A percentile compares a stretch with the other conserved stretches of the same genome.
Conservation (phyloP, 2,329 filamentous ascomycete genomes). For the Davidsoniella eucalypti region DNA sequence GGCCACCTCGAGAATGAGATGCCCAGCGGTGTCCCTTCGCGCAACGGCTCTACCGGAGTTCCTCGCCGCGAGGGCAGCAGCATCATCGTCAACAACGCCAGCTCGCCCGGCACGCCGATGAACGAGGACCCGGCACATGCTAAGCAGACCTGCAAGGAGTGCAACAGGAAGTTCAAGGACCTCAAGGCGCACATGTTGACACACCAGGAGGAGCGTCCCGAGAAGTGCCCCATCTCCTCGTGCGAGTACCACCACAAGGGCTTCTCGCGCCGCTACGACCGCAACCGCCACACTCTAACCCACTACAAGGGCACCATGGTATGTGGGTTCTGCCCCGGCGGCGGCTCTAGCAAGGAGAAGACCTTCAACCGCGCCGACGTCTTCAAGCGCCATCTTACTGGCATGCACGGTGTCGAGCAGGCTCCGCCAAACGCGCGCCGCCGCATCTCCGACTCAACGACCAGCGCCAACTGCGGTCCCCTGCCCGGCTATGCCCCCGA, state of each 20-base stretch:
- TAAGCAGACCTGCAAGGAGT: constrained; percentile 51
- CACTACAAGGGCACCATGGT: constrained; percentile 98
- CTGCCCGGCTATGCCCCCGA: constrained; percentile 48
- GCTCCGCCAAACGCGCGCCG: constrained; percentile 82
- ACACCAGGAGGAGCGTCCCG: constrained; percentile 75
- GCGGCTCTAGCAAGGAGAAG: constrained; percentile 78
- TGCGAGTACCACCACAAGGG: constrained; percentile 89
- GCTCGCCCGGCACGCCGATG: constrained; percentile 29
- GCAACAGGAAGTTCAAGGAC: constrained; percentile 76
- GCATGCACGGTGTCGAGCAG: constrained; percentile 84
- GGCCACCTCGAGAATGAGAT: too few relatives aligned
- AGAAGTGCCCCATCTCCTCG: constrained; percentile 83
- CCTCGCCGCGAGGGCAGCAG: background rate
- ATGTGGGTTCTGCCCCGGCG: constrained; percentile 83
- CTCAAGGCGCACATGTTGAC: constrained; percentile 90
- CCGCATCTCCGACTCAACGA: constrained; percentile 27
- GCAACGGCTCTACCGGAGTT: too few relatives aligned
- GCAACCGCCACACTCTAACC: constrained; percentile 83
- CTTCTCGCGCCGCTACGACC: constrained; percentile 90
- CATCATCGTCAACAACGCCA: constrained; percentile 1
- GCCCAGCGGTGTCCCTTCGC: background rate
- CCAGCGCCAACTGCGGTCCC: constrained; percentile 5
- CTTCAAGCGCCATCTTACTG: constrained; percentile 85
- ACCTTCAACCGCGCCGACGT: constrained; percentile 91
- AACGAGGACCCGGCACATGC: constrained; percentile 48